phyloP scores from a whole-genome alignment of 129 eudicot genomes.

The Helichrysum umbraculigerum region DNA sequence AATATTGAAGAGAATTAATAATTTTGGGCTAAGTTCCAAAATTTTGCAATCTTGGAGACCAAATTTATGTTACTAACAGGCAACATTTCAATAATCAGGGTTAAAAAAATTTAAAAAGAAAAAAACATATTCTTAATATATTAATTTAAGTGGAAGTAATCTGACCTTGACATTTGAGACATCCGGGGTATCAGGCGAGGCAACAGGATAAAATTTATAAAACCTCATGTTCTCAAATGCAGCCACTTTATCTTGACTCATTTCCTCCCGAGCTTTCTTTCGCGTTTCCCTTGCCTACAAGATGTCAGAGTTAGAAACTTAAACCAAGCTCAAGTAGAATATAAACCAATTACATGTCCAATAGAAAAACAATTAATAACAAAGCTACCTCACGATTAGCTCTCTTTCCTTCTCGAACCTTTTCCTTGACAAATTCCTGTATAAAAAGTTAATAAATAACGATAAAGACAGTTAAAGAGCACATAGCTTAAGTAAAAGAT shows the following conservation, averaged over 20 bases:
- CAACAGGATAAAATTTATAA: constrained; percentile 88
- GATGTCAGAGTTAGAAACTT: neutral
- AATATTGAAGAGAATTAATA: neutral
- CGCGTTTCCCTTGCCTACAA: constrained; percentile 82
- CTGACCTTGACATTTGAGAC: constrained; percentile 80
- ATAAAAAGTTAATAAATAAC: neutral
- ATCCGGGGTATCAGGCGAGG: constrained; percentile 79
- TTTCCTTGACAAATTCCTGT: constrained; percentile 71
- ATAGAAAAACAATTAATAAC: neutral
- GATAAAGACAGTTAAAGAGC: neutral
- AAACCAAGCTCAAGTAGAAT: neutral
- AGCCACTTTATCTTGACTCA: constrained; percentile 63
- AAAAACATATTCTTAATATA: neutral
- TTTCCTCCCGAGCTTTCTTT: constrained; percentile 59
- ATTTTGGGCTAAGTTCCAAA: neutral
- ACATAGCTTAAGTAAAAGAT: constrained; percentile 2
- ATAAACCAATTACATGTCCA: neutral
- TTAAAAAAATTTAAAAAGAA: too few relatives aligned
- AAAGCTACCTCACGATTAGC: constrained; percentile 77
- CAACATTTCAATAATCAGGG: too few relatives aligned
- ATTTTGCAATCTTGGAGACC: neutral
- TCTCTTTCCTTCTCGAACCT: constrained; percentile 74
- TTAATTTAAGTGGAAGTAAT: neutral
- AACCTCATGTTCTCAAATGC: constrained; percentile 81
- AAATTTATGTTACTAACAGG: neutral